These are phyloP conservation scores for Aphanomyces euteiches DNA, from an alignment of 352 stramenopile species.

Conservation along the genomic window DNA sequence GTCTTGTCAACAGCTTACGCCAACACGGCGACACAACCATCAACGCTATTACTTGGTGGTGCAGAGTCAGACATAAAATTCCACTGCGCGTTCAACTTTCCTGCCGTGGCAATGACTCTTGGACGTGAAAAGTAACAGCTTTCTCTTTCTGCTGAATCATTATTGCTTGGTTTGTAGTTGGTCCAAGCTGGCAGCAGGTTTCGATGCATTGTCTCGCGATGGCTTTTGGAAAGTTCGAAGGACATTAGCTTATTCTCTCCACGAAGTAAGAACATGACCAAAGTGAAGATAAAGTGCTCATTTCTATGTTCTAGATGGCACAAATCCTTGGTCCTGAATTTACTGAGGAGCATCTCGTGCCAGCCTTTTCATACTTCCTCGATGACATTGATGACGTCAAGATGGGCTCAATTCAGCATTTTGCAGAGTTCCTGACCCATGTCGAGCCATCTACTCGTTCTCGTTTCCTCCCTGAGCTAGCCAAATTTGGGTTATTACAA, in stretches of 20 bases:
- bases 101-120: constrained; percentile 81
- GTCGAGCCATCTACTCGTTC: constrained; percentile 68
- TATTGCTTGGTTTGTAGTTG: constrained; percentile 35
- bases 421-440: constrained; percentile 78
- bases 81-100: constrained; percentile 91
- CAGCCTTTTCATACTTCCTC: constrained; percentile 81
- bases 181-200: constrained; percentile 72
- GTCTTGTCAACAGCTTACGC: constrained; percentile 78
- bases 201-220: constrained; percentile 74
- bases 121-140: constrained; percentile 34
- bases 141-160: too few relatives aligned
- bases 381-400: constrained; percentile 78
- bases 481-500: constrained; percentile 45
- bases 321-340: constrained; percentile 74
- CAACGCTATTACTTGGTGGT: constrained; percentile 53
- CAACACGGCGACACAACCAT: constrained; percentile 66
- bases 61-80: constrained; percentile 87
- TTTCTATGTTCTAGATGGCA: constrained; percentile 37
- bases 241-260: constrained; percentile 90
- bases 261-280: constrained; percentile 48
- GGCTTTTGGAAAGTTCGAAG: constrained; percentile 87
- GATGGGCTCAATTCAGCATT: constrained; percentile 77
- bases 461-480: constrained; percentile 74
- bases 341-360: constrained; percentile 71
- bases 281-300: neutral